Base-by-base conservation (phyloP, 208 protist species). In the Trypanosoma platydactyli region DNA sequence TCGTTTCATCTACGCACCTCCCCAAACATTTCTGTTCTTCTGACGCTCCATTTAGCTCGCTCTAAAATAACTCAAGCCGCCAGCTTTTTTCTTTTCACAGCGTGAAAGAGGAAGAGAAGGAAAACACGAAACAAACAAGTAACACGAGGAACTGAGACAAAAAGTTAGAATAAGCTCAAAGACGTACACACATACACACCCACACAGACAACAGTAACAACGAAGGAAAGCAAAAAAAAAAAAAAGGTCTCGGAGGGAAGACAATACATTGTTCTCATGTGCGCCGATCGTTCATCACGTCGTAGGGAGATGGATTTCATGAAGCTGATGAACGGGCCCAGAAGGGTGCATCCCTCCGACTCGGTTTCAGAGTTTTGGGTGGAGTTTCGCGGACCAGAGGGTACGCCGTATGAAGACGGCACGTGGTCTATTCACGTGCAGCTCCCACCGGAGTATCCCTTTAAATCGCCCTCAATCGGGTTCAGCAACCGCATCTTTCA, bases 391-490 rank as follows among this genome's bases (percentile, higher is more conserved):
- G 98, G 98, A 2, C 98, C 98, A 18, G 94, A 97, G 73, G 96
- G 98, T 44, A 99, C 90, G 16, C 94, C 97, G 15, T 99, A 99
- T 73, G 88, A 97, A 64, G 97, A 96, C 27, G 98, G 98, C 15
- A 78, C 89, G 38, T 99, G 98, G 98, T 94, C 93, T 71, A 85
- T 99, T 56, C 91, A 98, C 65, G 97, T 99, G 7, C 84, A 97
- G 51, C 77, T 99, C n/a, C 98, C 98, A 0, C 75, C 86, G 1
- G 89, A 89, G 42, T 99, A 99, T 74, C 98, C 98, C 1, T 99
- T 99, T 80, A 99, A 99, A 79, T 99, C 97, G 11, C 98, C 98
- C 2, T 99, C 96, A 0, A 99, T 99, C 68, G 98, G 98, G 13
- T 99, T 99, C 73, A 74, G 83, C 48, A 99, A 99, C 73, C 89